Base-by-base conservation (phyloP, 331 rosid genomes). In the Acacia concinna region DNA sequence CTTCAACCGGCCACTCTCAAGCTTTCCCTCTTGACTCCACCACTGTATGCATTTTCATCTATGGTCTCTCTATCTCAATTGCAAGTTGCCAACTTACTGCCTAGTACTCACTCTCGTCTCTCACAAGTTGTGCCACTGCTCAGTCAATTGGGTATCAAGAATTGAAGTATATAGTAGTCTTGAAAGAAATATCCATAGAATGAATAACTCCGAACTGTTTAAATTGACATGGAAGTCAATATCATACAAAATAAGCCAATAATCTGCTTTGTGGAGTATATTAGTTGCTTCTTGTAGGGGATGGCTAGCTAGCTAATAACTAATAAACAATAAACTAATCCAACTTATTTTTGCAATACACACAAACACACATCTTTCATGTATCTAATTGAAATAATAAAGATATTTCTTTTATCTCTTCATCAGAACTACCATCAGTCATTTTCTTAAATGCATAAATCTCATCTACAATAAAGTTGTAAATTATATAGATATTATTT, bases 161-260 rank as follows among this genome's bases (percentile, higher is more conserved):
- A n/a, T n/a, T n/a, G n/a, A n/a, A n/a, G n/a, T n/a, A n/a, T n/a
- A n/a, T n/a, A n/a, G 40, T 37, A 37, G 40, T 10, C 10, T 37
- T 41, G 2, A 11, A 41, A 2, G 11, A 41, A 41, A 41, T 12
- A n/a, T 12, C 3, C 1, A 3, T 12, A 14, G 17, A 4, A 5
- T 3, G 49, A 13, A 4, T 13, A 0, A 13, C 6, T 44, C 49
- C 49, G 49, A 12, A 13, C 49, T 44, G 49, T 79, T 25, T 43
- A 37, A 74, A 21, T 74, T 79, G 80, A 71, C 73, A n/a, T 59
- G 52, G 7, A 76, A 20, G 44, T 25, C 21, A 74, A 80, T 40
- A 68, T 47, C 56, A 0, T 47, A 9, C 56, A 6, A 17, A 18
- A 18, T 8, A 47, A 1, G 56, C 8, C 56, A 47, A 18, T 47